Base-by-base conservation (phyloP, 345 rosid genomes). In the Ceriops zippeliana region DNA sequence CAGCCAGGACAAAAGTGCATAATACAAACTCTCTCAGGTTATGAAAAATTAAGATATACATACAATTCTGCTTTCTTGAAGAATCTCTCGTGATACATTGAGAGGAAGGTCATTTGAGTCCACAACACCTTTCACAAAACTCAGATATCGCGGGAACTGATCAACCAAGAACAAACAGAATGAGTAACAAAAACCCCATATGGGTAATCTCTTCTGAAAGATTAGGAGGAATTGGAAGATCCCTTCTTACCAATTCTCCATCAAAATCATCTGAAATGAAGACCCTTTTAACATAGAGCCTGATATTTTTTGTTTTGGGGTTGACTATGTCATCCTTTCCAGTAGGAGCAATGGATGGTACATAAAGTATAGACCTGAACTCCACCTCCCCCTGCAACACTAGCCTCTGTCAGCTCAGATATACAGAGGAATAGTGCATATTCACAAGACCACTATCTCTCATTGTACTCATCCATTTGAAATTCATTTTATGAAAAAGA, bases 181-280 rank as follows among this genome's bases (percentile, higher is more conserved):
- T 52, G 27, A 67, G 70, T 9, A 31, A 24, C 16, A 63, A 62
- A 26, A 49, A 19, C 21, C 20, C 15, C 56, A 27, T 16, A 67
- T 9, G 21, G 5, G 5, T 10, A 16, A 24, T 42, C 35, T 61
- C 66, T 49, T 20, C 31, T 2, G 21, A 17, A 10, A 13, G n/a
- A 17, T 8, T 5, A 53, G 37, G 21, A 13, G 9, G 5, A 0
- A 22, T 13, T 20, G 11, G 31, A 61, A 26, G 31, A 66, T 54
- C n/a, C 20, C 53, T 63, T 13, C 91, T 84, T 76, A 95, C 98
- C 92, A 95, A 81, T 73, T 95, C 99, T 56, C 98, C 99, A 75
- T 95, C 99, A 72, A 95, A 95, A 80, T 95, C 98, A 76, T 95
- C 96, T 38, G 99, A 95, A 78, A 91, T 95, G 78, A 91, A 91